Conservation (phyloP, 306 rosid genomes). For the Aeschynomene evenia region DNA sequence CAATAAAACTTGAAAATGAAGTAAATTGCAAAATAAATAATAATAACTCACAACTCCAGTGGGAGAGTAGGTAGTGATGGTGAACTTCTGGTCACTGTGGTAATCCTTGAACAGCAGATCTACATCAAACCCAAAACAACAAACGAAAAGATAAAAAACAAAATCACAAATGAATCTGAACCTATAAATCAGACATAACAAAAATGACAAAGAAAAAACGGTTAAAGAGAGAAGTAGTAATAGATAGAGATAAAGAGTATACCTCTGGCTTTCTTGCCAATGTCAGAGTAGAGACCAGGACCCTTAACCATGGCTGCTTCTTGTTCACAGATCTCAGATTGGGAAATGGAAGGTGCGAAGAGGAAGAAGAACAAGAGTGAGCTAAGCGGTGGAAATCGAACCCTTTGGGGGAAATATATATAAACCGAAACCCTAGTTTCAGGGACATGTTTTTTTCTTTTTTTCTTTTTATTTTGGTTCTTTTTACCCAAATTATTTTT, state of each 20-base stretch:
- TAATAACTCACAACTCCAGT: conserved; percentile 69
- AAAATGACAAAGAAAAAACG: background rate
- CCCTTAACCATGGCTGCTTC: conserved; percentile 68
- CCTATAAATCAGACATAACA: background rate
- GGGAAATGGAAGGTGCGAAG: conserved; percentile 8
- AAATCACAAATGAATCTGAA: background rate
- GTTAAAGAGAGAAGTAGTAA: background rate
- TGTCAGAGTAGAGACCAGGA: conserved; percentile 92
- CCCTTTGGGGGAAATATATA: background rate
- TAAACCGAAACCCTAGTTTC: conserved; percentile 46
- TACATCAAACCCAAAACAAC: background rate
- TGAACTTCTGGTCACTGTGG: conserved; percentile 84
- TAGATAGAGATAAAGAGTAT: background rate
- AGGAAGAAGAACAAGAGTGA: conserved; percentile 11
- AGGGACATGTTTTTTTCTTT: background rate
- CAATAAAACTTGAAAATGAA: background rate
- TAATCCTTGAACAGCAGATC: conserved; percentile 86
- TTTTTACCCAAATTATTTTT: background rate
- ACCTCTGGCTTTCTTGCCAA: conserved; percentile 93
- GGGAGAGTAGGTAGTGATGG: conserved; percentile 79
- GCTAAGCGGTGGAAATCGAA: background rate
- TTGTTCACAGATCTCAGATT: conserved; percentile 15
- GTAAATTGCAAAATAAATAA: background rate
- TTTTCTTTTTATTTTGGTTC: background rate
- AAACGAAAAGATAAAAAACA: background rate